phyloP scores from a whole-genome alignment of 306 rosid species.

The Lagenaria siceraria region DNA sequence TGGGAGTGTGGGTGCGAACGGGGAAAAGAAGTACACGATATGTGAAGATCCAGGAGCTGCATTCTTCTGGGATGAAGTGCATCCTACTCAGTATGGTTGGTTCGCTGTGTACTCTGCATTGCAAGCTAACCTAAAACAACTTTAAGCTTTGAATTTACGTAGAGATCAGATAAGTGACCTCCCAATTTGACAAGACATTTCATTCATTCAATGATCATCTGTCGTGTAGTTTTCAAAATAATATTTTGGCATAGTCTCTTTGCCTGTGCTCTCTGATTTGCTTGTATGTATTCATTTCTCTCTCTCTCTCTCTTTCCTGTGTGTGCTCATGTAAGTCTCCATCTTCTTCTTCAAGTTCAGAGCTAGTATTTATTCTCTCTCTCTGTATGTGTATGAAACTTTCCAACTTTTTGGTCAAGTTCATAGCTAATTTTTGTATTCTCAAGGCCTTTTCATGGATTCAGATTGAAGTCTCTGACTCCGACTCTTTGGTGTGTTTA shows the following conservation, averaged over 20 bases:
- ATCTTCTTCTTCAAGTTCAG: neutral
- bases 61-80: slow-evolving; percentile 82
- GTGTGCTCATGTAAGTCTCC: neutral
- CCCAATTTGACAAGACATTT: slow-evolving; percentile 2
- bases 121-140: slow-evolving; percentile 19
- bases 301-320: neutral
- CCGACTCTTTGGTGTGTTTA: neutral
- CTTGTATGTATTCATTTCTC: neutral
- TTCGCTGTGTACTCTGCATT: slow-evolving; percentile 42
- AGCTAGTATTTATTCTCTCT: neutral
- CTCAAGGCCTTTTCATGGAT: neutral
- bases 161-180: neutral
- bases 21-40: slow-evolving; percentile 40
- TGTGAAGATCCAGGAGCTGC: slow-evolving; percentile 49
- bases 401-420: neutral
- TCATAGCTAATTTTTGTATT: neutral
- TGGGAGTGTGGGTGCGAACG: slow-evolving; percentile 42
- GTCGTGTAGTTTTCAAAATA: neutral
- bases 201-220: slow-evolving; percentile 5
- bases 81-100: slow-evolving; percentile 85
- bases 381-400: neutral
- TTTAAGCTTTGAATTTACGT: neutral
- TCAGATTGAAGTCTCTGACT: neutral
- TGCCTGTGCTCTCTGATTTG: neutral
- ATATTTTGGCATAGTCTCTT: neutral